These are phyloP conservation scores for Raffaelea arxii DNA, from an alignment of 2,329 filamentous ascomycete species.

Conservation along the genomic window DNA sequence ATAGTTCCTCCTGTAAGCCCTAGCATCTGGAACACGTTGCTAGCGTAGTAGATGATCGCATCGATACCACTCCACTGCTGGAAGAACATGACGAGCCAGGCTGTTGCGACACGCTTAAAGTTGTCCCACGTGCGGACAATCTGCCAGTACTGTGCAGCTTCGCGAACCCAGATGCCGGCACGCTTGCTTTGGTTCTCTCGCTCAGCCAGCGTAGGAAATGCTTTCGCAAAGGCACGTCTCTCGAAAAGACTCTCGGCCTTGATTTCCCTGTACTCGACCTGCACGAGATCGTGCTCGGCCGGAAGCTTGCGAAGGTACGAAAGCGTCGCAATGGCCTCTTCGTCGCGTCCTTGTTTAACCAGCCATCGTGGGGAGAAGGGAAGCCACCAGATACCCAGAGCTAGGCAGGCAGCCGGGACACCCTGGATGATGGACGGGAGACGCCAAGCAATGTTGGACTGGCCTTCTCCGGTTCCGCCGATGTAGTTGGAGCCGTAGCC, in stretches of 20 bases:
- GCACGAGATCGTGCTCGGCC: slow-evolving; percentile 23
- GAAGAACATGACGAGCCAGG: slow-evolving; percentile 39
- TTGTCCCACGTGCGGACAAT: slow-evolving; percentile 38
- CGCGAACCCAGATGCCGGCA: slow-evolving; percentile 28
- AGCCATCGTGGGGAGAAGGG: slow-evolving; percentile 40
- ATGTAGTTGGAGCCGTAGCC: slow-evolving; percentile 37
- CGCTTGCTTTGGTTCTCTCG: slow-evolving; percentile 27
- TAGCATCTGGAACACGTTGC: slow-evolving; percentile 54
- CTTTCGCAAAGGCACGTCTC: slow-evolving; percentile 28
- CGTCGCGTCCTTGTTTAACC: slow-evolving; percentile 25
- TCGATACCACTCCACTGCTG: slow-evolving; percentile 44
- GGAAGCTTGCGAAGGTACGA: slow-evolving; percentile 20
- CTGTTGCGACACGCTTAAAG: slow-evolving; percentile 34
- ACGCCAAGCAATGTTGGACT: slow-evolving; percentile 32
- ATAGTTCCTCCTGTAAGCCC: slow-evolving; percentile 51
- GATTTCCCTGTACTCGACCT: slow-evolving; percentile 35
- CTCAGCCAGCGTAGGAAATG: slow-evolving; percentile 27
- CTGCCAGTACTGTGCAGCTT: slow-evolving; percentile 41
- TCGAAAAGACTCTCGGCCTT: slow-evolving; percentile 34
- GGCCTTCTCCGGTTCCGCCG: slow-evolving; percentile 31
- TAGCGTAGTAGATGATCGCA: slow-evolving; percentile 58
- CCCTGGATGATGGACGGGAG: slow-evolving; percentile 36
- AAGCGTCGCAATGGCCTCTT: slow-evolving; percentile 13
- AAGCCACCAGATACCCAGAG: slow-evolving; percentile 29
- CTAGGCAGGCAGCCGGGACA: slow-evolving; percentile 24